These are phyloP conservation scores for Phellopilus nigrolimitatus DNA, from an alignment of 1,284 basidiomycete species.

Conservation along the genomic window DNA sequence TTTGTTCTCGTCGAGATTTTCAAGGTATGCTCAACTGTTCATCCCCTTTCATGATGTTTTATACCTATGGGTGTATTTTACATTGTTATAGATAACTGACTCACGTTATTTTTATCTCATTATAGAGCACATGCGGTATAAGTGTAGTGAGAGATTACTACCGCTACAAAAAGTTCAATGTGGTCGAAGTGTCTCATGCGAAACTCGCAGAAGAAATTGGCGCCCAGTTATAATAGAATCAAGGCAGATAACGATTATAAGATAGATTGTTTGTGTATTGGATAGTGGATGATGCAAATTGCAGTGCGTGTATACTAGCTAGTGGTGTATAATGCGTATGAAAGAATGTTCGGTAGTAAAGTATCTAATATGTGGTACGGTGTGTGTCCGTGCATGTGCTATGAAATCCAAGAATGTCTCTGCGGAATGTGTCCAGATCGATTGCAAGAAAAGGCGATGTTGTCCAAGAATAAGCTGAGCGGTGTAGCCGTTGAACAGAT, in stretches of 20 bases:
- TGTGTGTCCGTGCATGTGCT: not conserved
- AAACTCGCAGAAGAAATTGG: constrained; percentile 24
- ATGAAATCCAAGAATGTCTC: not conserved
- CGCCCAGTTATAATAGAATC: not conserved
- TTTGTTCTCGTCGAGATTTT: constrained; percentile 77
- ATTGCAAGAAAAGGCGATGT: not conserved
- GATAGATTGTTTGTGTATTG: not conserved
- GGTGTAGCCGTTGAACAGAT: too few species aligned
- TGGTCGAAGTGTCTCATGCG: constrained; percentile 56
- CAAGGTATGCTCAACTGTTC: constrained; percentile 69
- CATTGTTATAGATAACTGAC: too few species aligned
- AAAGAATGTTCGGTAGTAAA: not conserved
- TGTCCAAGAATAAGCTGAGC: too few species aligned
- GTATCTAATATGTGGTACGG: not conserved
- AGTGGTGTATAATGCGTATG: too few species aligned
- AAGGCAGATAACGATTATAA: not conserved
- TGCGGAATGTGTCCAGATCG: not conserved
- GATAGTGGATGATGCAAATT: too few species aligned
- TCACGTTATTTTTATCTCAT: constrained; percentile 6
- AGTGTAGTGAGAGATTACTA: constrained; percentile 71
- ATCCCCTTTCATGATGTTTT: constrained; percentile 1
- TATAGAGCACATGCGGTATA: constrained; percentile 65
- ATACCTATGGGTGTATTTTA: too few species aligned
- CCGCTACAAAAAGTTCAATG: constrained; percentile 65
- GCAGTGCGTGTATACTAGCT: too few species aligned